phyloP scores from a whole-genome alignment of 2,329 filamentous ascomycete genomes.

The Aspergillus quadricinctus region DNA sequence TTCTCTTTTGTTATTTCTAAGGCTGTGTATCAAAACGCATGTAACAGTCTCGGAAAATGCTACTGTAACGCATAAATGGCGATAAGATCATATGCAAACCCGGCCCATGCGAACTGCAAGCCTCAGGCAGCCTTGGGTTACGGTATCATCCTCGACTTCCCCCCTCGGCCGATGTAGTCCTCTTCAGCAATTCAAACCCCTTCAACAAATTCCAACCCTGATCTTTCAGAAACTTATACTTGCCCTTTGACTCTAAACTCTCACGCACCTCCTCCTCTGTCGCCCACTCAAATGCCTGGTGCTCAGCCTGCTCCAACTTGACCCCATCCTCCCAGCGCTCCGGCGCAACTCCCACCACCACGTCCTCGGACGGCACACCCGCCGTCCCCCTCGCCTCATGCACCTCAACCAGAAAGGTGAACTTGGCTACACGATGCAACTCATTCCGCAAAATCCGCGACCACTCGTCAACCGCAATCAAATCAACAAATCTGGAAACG shows the following conservation, averaged over 20 bases:
- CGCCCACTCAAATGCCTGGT: conserved; percentile 36
- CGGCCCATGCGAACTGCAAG: neutral
- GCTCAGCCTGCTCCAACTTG: conserved; percentile 30
- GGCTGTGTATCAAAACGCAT: neutral
- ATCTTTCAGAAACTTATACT: conserved; percentile 17
- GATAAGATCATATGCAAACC: neutral
- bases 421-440: conserved; percentile 27
- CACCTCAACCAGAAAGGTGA: conserved; percentile 37
- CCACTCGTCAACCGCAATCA: conserved; percentile 36
- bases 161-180: neutral
- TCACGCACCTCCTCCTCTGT: conserved; percentile 30
- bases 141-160: neutral
- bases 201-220: conserved; percentile 22
- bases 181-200: conserved; percentile 16
- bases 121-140: neutral
- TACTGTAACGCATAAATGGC: neutral
- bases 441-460: conserved; percentile 21
- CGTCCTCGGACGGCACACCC: neutral
- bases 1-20: neutral
- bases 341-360: neutral
- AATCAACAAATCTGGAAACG: conserved; percentile 40
- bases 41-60: neutral
- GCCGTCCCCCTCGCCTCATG: conserved; percentile 12
- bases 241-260: conserved; percentile 10
- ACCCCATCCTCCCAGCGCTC: conserved; percentile 21